These are phyloP conservation scores for Metschnikowia borealis DNA, from an alignment of 805 yeast genomes.

Conservation along the genomic window DNA sequence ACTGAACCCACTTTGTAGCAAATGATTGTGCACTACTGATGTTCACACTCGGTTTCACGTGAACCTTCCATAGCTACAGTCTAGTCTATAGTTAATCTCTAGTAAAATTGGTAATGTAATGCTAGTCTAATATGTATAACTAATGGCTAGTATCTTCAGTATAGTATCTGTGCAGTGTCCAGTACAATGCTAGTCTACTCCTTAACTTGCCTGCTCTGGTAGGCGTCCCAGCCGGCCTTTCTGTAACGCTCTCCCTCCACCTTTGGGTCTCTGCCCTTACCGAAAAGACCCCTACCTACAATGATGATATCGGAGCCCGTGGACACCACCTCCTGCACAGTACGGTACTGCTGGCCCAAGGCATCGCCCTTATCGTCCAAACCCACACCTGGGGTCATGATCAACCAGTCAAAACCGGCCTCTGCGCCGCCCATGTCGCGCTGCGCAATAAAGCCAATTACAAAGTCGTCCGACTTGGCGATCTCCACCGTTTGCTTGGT, in stretches of 20 bases:
- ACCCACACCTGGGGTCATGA: slow-evolving; percentile 98
- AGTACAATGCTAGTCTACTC: neutral
- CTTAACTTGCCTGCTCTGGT: slow-evolving; percentile 34
- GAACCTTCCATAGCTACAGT: too few relatives aligned
- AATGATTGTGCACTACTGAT: too few relatives aligned
- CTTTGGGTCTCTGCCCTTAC: slow-evolving; percentile 87
- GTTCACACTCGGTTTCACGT: too few relatives aligned
- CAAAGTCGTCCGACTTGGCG: slow-evolving; percentile 80
- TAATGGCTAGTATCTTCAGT: too few relatives aligned
- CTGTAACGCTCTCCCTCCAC: slow-evolving; percentile 86
- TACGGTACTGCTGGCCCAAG: slow-evolving; percentile 94
- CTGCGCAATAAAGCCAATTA: slow-evolving; percentile 95
- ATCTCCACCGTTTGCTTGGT: slow-evolving; percentile 84
- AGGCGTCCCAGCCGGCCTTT: slow-evolving; percentile 95
- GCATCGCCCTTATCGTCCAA: slow-evolving; percentile 94
- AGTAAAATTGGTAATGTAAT: too few relatives aligned
- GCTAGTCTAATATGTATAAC: too few relatives aligned
- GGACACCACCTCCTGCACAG: slow-evolving; percentile 77
- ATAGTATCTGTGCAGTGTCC: too few relatives aligned
- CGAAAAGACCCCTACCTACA: slow-evolving; percentile 97
- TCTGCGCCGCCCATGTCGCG: slow-evolving; percentile 76
- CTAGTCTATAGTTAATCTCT: too few relatives aligned
- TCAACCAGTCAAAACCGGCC: slow-evolving; percentile 90
- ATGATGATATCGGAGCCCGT: slow-evolving; percentile 93
- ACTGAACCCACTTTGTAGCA: too few relatives aligned